These are phyloP conservation scores for Leccinum aurantiacum DNA, from an alignment of 768 basidiomycete genomes.

Conservation along the genomic window DNA sequence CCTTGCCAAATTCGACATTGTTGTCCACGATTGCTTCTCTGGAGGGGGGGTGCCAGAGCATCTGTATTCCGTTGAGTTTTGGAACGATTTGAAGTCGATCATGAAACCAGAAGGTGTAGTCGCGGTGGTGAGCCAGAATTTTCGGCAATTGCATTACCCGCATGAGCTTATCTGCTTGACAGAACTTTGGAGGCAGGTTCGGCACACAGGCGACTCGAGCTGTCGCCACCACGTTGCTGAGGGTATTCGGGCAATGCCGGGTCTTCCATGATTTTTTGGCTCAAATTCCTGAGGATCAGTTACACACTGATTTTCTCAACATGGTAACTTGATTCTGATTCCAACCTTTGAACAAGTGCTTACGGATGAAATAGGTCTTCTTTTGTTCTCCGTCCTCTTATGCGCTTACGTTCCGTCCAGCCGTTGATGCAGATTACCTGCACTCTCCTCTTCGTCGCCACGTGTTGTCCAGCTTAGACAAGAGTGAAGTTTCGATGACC, in stretches of 20 bases:
- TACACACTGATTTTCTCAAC: slow-evolving; percentile 61
- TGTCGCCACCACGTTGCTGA: slow-evolving; percentile 67
- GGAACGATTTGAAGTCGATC: slow-evolving; percentile 62
- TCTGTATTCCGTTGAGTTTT: slow-evolving; percentile 84
- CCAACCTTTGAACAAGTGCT: slow-evolving; percentile 3
- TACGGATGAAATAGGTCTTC: slow-evolving; percentile 55
- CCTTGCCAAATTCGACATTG: slow-evolving; percentile 53
- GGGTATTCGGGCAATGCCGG: slow-evolving; percentile 76
- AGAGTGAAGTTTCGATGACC: slow-evolving; percentile 54
- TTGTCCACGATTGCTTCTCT: slow-evolving; percentile 92
- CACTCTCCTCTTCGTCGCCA: slow-evolving; percentile 65
- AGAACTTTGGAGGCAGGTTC: slow-evolving; percentile 86
- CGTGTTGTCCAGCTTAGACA: slow-evolving; percentile 50
- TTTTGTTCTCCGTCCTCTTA: slow-evolving; percentile 67
- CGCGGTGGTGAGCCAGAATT: slow-evolving; percentile 62
- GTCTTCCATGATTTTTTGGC: slow-evolving; percentile 73
- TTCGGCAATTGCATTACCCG: not conserved
- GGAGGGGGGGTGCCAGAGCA: slow-evolving; percentile 89
- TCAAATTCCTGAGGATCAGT: slow-evolving; percentile 45
- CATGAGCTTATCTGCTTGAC: slow-evolving; percentile 2
- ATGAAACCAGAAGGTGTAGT: slow-evolving; percentile 73
- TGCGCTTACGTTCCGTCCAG: slow-evolving; percentile 58
- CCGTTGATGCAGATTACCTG: slow-evolving; percentile 59
- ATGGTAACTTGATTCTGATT: slow-evolving; percentile 49
- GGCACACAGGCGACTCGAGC: slow-evolving; percentile 61